phyloP scores from a whole-genome alignment of 2,329 filamentous ascomycete genomes.

The Colletotrichum destructivum region DNA sequence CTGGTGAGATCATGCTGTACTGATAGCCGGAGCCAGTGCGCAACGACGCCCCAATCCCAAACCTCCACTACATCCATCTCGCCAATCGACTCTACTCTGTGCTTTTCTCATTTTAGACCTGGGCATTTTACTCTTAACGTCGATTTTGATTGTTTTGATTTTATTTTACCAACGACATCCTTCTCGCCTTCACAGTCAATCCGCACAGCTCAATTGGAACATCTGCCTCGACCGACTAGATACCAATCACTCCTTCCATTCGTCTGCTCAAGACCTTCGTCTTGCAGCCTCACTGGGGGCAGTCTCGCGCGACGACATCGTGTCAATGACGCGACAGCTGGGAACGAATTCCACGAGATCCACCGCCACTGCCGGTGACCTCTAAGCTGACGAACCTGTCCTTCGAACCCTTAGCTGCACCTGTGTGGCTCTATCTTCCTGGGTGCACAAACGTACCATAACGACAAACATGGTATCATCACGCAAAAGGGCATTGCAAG shows the following conservation, averaged over 20 bases:
- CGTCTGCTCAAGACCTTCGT: background rate
- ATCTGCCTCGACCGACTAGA: background rate
- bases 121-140: background rate
- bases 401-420: background rate
- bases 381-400: background rate
- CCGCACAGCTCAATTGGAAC: background rate
- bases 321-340: slow-evolving; percentile 28
- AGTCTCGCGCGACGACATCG: slow-evolving; percentile 3
- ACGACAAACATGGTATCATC: slow-evolving; percentile 58
- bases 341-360: slow-evolving; percentile 4
- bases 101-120: background rate
- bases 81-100: background rate
- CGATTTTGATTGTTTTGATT: background rate
- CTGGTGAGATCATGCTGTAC: slow-evolving; percentile 8
- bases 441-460: background rate
- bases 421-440: background rate
- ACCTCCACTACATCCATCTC: slow-evolving; percentile 9
- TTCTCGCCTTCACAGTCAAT: background rate
- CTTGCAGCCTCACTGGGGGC: background rate
- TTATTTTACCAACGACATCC: background rate
- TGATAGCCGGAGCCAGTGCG: slow-evolving; percentile 4
- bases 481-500: slow-evolving; percentile 64
- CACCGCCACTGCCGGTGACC: background rate
- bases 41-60: background rate
- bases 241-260: background rate